A percentile compares a stretch with the other conserved stretches of the same genome.
These are phyloP conservation scores for Epichloe glyceriae DNA, from an alignment of 2,329 filamentous ascomycete genomes.

Conservation along the genomic window DNA sequence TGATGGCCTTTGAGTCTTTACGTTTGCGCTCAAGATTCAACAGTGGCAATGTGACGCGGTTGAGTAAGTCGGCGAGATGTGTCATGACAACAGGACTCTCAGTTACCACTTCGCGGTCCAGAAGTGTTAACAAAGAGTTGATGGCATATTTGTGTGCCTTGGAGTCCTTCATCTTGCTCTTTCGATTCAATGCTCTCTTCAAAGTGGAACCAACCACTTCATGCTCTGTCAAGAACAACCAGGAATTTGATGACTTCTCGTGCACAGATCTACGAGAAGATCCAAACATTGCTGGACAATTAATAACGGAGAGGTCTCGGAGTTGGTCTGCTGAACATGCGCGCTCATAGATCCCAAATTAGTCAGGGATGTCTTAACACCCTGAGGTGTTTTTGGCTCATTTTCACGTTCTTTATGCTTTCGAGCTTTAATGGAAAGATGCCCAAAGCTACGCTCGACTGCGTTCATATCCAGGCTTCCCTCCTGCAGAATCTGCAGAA, in stretches of 20 bases:
- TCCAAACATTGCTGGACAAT: constrained; percentile 92
- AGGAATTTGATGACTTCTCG: constrained; percentile 74
- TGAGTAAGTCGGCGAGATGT: constrained; percentile 73
- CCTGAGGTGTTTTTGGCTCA: constrained; percentile 64
- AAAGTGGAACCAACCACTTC: constrained; percentile 60
- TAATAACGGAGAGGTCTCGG: constrained; percentile 84
- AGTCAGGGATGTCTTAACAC: constrained; percentile 62
- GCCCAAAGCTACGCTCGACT: constrained; percentile 88
- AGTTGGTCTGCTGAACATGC: constrained; percentile 41
- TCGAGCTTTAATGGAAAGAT: constrained; percentile 82
- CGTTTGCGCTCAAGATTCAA: constrained; percentile 60
- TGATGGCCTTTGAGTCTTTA: constrained; percentile 24
- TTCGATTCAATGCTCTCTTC: constrained; percentile 65
- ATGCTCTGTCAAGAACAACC: constrained; percentile 89
- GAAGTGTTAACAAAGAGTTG: constrained; percentile 74
- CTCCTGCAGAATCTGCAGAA: constrained; percentile 89
- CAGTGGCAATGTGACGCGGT: constrained; percentile 76
- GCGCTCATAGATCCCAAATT: constrained; percentile 33
- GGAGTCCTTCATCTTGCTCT: constrained; percentile 77
- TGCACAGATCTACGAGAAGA: constrained; percentile 69
- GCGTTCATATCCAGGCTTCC: constrained; percentile 87
- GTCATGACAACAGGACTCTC: constrained; percentile 98
- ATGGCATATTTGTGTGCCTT: constrained; percentile 81
- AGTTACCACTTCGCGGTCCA: constrained; percentile 91
- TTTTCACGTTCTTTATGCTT: constrained; percentile 52